These are phyloP conservation scores for Daedalea quercina DNA, from an alignment of 768 basidiomycete genomes.

Conservation along the genomic window DNA sequence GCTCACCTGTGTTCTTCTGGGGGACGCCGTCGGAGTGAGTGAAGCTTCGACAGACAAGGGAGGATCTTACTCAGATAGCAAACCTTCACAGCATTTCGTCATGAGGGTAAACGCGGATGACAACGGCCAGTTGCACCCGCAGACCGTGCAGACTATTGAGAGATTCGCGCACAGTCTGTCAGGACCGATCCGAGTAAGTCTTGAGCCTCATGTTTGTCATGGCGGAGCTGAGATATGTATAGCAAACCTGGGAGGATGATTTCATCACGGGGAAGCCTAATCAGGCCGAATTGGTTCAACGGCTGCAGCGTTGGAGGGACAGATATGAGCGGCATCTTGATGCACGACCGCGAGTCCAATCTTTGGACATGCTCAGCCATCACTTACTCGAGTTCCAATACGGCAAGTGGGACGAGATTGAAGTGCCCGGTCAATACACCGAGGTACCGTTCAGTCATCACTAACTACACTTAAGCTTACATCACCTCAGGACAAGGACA, in stretches of 20 bases:
- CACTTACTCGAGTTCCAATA: constrained; percentile 98
- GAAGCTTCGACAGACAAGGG: neutral
- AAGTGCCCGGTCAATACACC: constrained; percentile 98
- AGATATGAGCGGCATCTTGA: constrained; percentile 83
- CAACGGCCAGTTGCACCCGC: constrained; percentile 52
- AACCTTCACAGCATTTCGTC: constrained; percentile 50
- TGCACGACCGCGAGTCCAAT: constrained; percentile 73
- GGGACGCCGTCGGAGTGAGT: constrained; percentile 76
- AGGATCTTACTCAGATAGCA: neutral
- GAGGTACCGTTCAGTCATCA: constrained; percentile 46
- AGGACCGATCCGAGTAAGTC: constrained; percentile 48
- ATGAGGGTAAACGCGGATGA: constrained; percentile 65
- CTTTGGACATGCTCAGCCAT: constrained; percentile 82
- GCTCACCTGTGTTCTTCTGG: constrained; percentile 77
- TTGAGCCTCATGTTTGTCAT: neutral
- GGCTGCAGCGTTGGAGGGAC: constrained; percentile 90
- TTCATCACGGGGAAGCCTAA: constrained; percentile 76
- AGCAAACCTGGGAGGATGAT: constrained; percentile 90
- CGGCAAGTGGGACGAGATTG: constrained; percentile 94
- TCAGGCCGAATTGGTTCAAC: constrained; percentile 81
- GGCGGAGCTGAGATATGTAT: constrained; percentile 7
- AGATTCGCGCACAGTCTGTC: constrained; percentile 60
- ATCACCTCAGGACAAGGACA: constrained; percentile 78
- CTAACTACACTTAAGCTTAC: constrained; percentile 4
- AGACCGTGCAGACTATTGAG: constrained; percentile 47